Percentiles rank a stretch among this genome's conserved stretches.
phyloP scores from a whole-genome alignment of 1,284 basidiomycete species.

The Tilletia indica region DNA sequence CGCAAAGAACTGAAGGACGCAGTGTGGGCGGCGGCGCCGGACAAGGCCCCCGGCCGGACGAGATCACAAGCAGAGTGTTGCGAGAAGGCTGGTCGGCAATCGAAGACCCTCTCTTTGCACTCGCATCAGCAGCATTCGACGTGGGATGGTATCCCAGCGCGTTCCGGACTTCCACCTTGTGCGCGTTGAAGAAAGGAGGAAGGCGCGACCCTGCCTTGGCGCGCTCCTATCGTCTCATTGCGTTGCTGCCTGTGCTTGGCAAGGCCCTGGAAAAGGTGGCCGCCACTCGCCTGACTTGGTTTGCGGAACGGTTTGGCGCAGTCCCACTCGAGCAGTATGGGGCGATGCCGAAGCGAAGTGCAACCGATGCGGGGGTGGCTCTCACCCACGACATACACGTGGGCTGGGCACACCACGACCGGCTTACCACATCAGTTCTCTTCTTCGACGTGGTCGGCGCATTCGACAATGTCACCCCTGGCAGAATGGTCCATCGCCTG shows the following conservation, averaged over 20 bases:
- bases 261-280: constrained; percentile 6
- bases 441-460: constrained; percentile 2
- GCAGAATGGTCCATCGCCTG: neutral
- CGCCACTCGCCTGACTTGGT: neutral
- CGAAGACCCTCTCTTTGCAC: neutral
- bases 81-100: neutral
- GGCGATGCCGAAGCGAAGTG: neutral
- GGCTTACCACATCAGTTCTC: neutral
- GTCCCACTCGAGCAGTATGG: too few species aligned
- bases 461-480: neutral
- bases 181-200: neutral
- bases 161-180: neutral
- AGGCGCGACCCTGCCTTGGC: neutral
- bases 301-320: neutral
- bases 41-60: constrained; percentile 17
- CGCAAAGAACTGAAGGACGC: neutral
- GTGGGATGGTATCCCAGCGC: neutral
- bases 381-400: neutral
- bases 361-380: neutral
- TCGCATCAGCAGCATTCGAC: neutral
- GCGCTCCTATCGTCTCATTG: constrained; percentile 5
- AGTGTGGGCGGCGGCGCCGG: neutral
- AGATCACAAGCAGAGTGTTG: neutral
- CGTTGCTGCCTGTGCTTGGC: constrained; percentile 1
- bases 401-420: neutral